phyloP scores from a whole-genome alignment of 192 early-diverging fungal genomes.

The Pecoramyces ruminantium region DNA sequence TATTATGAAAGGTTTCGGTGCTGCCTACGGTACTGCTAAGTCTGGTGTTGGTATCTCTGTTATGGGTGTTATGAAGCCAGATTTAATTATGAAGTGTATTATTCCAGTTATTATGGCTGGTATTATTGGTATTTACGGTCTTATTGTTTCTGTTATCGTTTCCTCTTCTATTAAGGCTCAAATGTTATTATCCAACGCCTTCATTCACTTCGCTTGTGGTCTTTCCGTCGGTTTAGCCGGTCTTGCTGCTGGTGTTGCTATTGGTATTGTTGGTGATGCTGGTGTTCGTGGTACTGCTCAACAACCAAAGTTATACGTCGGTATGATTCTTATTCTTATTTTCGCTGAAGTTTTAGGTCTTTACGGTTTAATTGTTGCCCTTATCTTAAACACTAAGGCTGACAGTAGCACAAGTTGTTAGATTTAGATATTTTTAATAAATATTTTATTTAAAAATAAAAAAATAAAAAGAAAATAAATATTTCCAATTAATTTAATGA shows the following conservation, averaged over 20 bases:
- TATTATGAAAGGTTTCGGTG: slow-evolving; percentile 58
- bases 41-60: slow-evolving; percentile 90
- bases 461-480: no score
- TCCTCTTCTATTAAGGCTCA: slow-evolving; percentile 48
- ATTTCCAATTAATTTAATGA: no score
- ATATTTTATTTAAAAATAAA: no score
- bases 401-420: no score
- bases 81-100: slow-evolving; percentile 72
- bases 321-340: slow-evolving; percentile 92
- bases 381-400: slow-evolving; percentile 90
- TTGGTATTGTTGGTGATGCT: slow-evolving; percentile 93
- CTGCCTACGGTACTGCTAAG: slow-evolving; percentile 95
- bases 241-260: slow-evolving; percentile 87
- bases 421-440: no score
- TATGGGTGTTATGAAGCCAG: slow-evolving; percentile 83
- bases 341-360: slow-evolving; percentile 88
- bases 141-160: slow-evolving; percentile 86
- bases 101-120: slow-evolving; percentile 98
- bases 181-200: slow-evolving; percentile 45
- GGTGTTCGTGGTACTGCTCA: slow-evolving; percentile 81
- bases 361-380: slow-evolving; percentile 38
- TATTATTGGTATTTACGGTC: slow-evolving; percentile 96
- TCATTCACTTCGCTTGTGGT: slow-evolving; percentile 85
- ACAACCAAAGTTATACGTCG: slow-evolving; percentile 78
- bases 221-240: slow-evolving; percentile 79